phyloP scores from a whole-genome alignment of 164 flowering plant species.

The Stephania japonica region DNA sequence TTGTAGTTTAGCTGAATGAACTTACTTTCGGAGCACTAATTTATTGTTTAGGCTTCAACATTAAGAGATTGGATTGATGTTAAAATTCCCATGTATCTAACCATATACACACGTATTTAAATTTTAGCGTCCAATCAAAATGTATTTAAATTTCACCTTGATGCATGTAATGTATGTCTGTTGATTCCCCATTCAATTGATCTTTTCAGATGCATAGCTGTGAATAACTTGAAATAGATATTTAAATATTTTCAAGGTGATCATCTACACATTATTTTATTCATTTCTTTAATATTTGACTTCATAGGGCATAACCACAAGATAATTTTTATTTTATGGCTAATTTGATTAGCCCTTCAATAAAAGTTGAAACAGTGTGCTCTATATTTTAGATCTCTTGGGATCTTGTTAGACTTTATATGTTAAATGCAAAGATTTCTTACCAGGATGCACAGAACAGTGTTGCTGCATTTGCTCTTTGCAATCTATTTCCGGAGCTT shows the following conservation, averaged over 20 bases:
- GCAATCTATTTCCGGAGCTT: slow-evolving; percentile 70
- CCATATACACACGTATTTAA: too few species aligned
- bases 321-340: too few species aligned
- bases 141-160: too few species aligned
- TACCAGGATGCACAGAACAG: slow-evolving; percentile 87
- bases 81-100: too few species aligned
- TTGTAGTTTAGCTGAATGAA: too few species aligned
- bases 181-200: neutral
- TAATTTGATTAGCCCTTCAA: neutral
- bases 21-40: too few species aligned
- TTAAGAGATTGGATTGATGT: too few species aligned
- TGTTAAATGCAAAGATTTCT: neutral
- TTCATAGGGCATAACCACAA: too few species aligned
- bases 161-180: neutral
- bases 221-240: neutral
- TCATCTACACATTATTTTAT: neutral
- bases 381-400: slow-evolving; percentile 5
- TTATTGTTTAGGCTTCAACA: too few species aligned
- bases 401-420: neutral
- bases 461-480: slow-evolving; percentile 85
- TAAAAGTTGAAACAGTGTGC: neutral
- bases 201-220: neutral
- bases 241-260: neutral
- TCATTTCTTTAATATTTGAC: too few species aligned
- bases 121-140: too few species aligned